These are phyloP conservation scores for Salix koriyanagi DNA, from an alignment of 345 rosid species.

Conservation along the genomic window DNA sequence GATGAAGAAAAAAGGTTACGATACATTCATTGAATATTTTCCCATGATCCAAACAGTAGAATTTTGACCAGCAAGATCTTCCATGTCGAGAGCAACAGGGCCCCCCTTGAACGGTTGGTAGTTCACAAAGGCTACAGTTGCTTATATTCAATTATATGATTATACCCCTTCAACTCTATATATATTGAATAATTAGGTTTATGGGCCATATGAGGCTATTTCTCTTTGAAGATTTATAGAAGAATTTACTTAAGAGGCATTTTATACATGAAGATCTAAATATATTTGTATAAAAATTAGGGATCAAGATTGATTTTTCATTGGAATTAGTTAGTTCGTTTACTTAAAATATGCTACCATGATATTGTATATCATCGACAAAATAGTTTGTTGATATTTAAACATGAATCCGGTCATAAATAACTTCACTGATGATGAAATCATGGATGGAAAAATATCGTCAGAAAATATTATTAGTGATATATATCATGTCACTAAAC, in stretches of 20 bases:
- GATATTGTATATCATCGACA: too few relatives aligned
- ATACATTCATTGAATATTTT: not conserved
- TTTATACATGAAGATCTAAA: not conserved
- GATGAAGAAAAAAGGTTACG: not conserved
- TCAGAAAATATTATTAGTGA: too few relatives aligned
- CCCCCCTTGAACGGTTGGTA: constrained; percentile 18
- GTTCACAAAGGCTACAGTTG: not conserved
- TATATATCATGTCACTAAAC: too few relatives aligned
- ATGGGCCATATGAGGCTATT: too few relatives aligned
- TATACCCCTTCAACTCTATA: not conserved
- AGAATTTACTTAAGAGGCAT: not conserved
- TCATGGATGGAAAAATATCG: too few relatives aligned
- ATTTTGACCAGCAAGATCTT: constrained; percentile 1
- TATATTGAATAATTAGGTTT: not conserved
- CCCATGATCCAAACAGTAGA: constrained; percentile 15
- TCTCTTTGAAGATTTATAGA: not conserved
- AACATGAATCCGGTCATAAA: too few relatives aligned
- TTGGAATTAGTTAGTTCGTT: constrained; percentile 1
- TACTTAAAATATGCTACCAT: too few relatives aligned
- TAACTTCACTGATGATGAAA: too few relatives aligned
- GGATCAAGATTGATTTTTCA: not conserved
- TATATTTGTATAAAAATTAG: not conserved
- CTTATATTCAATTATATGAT: not conserved
- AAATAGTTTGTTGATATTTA: too few relatives aligned
- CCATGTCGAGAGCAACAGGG: not conserved